Base-by-base conservation (phyloP, 345 rosid genomes). In the Citrus reticulata region DNA sequence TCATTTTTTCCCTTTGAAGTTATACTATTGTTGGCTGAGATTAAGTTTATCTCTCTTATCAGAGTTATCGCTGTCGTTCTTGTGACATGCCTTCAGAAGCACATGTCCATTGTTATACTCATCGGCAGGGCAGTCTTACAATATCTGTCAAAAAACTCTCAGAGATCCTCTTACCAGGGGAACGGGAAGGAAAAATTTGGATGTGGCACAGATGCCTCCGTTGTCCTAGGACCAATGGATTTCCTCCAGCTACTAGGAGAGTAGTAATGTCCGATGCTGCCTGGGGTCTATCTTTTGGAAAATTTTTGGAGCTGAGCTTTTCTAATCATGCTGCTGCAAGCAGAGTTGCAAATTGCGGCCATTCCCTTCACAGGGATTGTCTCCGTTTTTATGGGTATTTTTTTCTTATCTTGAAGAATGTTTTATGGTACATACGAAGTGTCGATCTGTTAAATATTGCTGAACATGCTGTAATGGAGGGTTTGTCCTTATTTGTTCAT, bases 271-370 rank as follows among this genome's bases (percentile, higher is more conserved):
- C 98, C 71, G 93, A 93, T 90, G 97, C 99, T 80, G 98, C 98
- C 20, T 96, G 98, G 99, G 97, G 97, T 59, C 82, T 96, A 74
- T 96, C 99, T 58, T 94, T 96, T 74, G 98, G 99, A 60, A 96
- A 96, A 72, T 94, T 96, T 85, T 85, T 96, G 91, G 98, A 96
- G 87, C 91, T 96, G 79, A 96, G 98, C 87, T 94, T 96, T 79
- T 96, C 99, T 79, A 96, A 96, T 81, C 99, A 96, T 86, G 98
- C 97, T 40, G 97, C 99, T 68, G 99, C 98, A 58, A 96, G 97
- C 89, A 92, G 99, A 85, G 99, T 96, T 76, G 99, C 99, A 59
- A 93, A 91, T 80, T 96, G 98, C 61, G 98, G 99, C 68, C 99
- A 96, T 87, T 96, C 99, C 49, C 95, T 96, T 80, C 98, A 96